A percentile compares a stretch with the other conserved stretches of the same genome.
Evolutionary conservation across 768 basidiomycete species (phyloP).

Genomic region (Sutorius australiensis): DNA sequence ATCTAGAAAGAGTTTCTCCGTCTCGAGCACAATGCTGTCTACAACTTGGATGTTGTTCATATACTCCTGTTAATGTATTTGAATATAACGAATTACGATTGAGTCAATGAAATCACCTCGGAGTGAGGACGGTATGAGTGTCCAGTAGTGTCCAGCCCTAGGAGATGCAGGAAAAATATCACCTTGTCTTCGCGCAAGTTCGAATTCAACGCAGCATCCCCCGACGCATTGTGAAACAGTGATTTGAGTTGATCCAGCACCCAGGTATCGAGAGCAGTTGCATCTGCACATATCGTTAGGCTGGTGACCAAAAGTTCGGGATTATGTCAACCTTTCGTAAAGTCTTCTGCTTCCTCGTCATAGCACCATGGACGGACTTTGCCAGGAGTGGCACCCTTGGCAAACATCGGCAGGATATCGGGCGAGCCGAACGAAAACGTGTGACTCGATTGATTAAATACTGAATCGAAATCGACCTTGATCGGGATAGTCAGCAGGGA

Average conservation of each 20-base stretch:
- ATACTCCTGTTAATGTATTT: conserved; percentile 57
- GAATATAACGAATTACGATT: neutral
- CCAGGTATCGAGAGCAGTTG: conserved; percentile 75
- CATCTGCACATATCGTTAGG: conserved; percentile 44
- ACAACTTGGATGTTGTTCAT: conserved; percentile 81
- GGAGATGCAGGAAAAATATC: conserved; percentile 79
- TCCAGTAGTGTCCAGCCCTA: conserved; percentile 83
- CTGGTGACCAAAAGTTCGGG: neutral
- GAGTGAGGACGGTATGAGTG: conserved; percentile 86
- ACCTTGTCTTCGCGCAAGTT: conserved; percentile 57
- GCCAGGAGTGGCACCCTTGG: conserved; percentile 63
- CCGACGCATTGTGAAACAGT: conserved; percentile 63
- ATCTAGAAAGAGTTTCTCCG: conserved; percentile 55
- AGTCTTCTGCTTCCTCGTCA: conserved; percentile 75
- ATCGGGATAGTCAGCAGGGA: conserved; percentile 1
- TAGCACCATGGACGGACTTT: conserved; percentile 77
- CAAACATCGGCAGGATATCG: conserved; percentile 87
- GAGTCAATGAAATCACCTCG: conserved; percentile 38
- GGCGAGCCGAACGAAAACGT: conserved; percentile 87
- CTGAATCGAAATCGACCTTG: conserved; percentile 77
- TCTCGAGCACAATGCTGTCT: conserved; percentile 65
- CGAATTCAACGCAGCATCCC: conserved; percentile 43
- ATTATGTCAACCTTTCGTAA: conserved; percentile 62
- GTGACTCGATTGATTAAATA: conserved; percentile 76
- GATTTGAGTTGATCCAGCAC: conserved; percentile 63